Base-by-base conservation (phyloP, 2,329 filamentous ascomycete genomes). In the Colletotrichum noveboracense region DNA sequence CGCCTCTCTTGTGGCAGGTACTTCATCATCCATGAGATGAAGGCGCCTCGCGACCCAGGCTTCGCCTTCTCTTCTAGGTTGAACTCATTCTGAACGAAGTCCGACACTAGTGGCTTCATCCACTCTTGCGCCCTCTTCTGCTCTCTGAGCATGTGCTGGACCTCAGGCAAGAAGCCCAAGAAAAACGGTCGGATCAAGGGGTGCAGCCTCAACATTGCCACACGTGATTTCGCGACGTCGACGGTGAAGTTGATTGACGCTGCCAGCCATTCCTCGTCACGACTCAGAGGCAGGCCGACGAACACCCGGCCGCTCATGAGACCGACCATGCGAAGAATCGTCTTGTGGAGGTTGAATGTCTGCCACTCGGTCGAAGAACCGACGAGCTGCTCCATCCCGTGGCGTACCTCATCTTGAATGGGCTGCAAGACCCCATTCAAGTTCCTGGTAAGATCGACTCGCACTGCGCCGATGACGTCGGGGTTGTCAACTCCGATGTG, bases 21-120 rank as follows among this genome's bases (percentile, higher is more conserved):
- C 36, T 86, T 84, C 64, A 86, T 83, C 78, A 87, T 84, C 87
- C 86, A 89, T 16, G 86, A 85, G 52, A 88, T 82, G 12, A 84
- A 75, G 4, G 73, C 70, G 2, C 69, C 73, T 1, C 55, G 28
- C 3, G 69, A 82, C 43, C 85, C 84, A 10, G 85, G 76, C 48
- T 82, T 82, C 48, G 77, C 75, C 21, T 82, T 77, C 43, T 69
- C 62, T 13, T 26, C 70, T 6, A 43, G 4, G 1, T 18, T 56
- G 6, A 21, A 14, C 30, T 52, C 26, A 26, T 34, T 32, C 10
- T 21, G 62, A n/a, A 71, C 34, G 14, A 76, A 28, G 2, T 76
- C 73, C 7, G 52, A 24, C 4, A 77, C 72, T 0, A 77, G 56
- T 2, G 76, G 75, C 18, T 18, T 61, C 68, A 77, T 73, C 66